These are phyloP conservation scores for Trypanosoma conorhini DNA, from an alignment of 208 protist species.

Conservation along the genomic window DNA sequence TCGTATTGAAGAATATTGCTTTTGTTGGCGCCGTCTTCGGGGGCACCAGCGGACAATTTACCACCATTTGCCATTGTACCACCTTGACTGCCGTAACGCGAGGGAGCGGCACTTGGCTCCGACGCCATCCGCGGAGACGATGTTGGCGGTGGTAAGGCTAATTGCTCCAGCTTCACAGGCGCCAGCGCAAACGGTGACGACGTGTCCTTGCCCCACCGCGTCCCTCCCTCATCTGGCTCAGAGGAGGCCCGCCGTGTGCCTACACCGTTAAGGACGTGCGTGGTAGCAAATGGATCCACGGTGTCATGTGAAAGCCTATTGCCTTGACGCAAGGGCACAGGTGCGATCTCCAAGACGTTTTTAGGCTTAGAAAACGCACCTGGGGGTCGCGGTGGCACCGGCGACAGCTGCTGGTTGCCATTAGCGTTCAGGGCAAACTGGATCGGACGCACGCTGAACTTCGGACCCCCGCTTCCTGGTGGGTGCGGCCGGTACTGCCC, in stretches of 20 bases:
- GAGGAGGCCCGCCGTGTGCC: background rate
- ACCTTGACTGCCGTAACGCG: background rate
- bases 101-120: background rate
- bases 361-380: background rate
- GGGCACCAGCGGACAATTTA: background rate
- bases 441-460: slow-evolving; percentile 1
- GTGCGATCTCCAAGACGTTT: background rate
- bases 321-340: background rate
- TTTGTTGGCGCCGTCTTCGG: slow-evolving; percentile 4
- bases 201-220: background rate
- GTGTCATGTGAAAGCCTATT: background rate
- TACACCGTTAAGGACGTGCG: slow-evolving; percentile 17
- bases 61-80: background rate
- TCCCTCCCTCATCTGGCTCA: background rate
- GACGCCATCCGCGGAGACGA: background rate
- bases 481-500: slow-evolving; percentile 12
- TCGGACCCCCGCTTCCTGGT: slow-evolving; percentile 21
- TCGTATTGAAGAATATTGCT: slow-evolving; percentile 40
- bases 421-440: slow-evolving; percentile 26
- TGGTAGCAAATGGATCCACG: slow-evolving; percentile 14
- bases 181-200: slow-evolving; percentile 23
- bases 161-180: slow-evolving; percentile 24
- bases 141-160: background rate
- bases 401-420: slow-evolving; percentile 4
- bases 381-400: slow-evolving; percentile 9